These are phyloP conservation scores for Nepenthes alata DNA, from an alignment of 179 eudicot species.

Conservation along the genomic window DNA sequence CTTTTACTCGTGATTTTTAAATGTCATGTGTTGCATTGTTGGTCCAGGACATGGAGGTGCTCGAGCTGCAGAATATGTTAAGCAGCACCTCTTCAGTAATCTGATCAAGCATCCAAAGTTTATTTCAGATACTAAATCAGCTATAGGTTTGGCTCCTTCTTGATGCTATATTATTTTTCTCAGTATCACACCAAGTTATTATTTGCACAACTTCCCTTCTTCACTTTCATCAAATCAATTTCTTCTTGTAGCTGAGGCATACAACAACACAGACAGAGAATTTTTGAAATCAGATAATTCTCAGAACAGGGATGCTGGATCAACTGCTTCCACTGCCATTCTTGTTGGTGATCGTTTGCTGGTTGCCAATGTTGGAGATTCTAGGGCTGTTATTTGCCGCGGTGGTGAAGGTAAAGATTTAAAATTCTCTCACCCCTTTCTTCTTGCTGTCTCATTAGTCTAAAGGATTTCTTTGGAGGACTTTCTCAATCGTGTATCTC, in stretches of 20 bases:
- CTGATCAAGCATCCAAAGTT: conserved; percentile 91
- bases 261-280: conserved; percentile 84
- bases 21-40: neutral
- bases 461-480: neutral
- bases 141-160: conserved; percentile 47
- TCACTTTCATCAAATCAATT: conserved; percentile 1
- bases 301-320: conserved; percentile 93
- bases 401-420: conserved; percentile 66
- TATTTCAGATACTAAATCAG: conserved; percentile 92
- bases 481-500: too few species aligned
- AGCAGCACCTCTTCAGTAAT: conserved; percentile 85
- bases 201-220: neutral
- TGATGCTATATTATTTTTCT: conserved; percentile 1
- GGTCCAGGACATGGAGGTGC: conserved; percentile 93
- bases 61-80: conserved; percentile 95
- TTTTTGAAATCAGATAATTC: conserved; percentile 78
- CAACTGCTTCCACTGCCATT: conserved; percentile 98
- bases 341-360: conserved; percentile 92
- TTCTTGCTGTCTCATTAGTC: neutral
- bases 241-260: conserved; percentile 67
- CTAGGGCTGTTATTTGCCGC: conserved; percentile 93
- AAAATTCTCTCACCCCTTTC: conserved; percentile 1
- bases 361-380: conserved; percentile 98
- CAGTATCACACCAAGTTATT: neutral
- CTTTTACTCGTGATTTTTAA: too few species aligned